Base-by-base conservation (phyloP, 306 rosid genomes). In the Malus sylvestris region DNA sequence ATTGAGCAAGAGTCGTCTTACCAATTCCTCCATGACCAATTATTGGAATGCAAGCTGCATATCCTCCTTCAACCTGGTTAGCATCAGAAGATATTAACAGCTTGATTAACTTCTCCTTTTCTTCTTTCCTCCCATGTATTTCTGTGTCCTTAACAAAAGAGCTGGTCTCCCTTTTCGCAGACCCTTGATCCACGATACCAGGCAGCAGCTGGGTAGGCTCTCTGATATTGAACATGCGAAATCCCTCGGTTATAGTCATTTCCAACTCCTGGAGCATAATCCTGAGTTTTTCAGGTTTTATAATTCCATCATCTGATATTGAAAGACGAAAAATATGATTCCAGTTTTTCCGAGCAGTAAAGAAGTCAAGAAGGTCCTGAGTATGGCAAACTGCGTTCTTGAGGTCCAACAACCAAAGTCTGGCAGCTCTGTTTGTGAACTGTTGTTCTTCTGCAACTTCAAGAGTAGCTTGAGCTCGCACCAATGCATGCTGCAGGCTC, bases 371-470 rank as follows among this genome's bases (percentile, higher is more conserved):
- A 53, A 53, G 20, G 30, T 71, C 75, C 13, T 42, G 70, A 1
- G 69, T 59, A 14, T 60, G 12, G 30, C 25, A 57, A 32, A 23
- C 52, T 15, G 53, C 61, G 4, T 32, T 25, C 55, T 74, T 45
- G 46, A 74, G 57, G 20, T 63, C 33, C 13, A 46, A 46, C 61
- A 74, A 22, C 78, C 78, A 63, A 20, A 46, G 53, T 46, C 62
- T 64, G 14, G 64, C 62, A 12, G 69, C 62, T 64, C 12, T 62
- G 25, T 63, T 20, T 6, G 61, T 74, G n/a, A 20, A 18, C 30
- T 74, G 78, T 63, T 62, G 57, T 55, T 69, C 51, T 25, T 77
- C 80, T 10, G 75, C 70, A 45, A 68, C 75, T 60, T 77, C 63
- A n/a, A 77, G 80, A 14, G 44, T 52, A 8, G 70, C 74, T 58